A percentile compares a stretch with the other conserved stretches of the same genome.
Conservation (phyloP, 2,329 filamentous ascomycete genomes). For the Colletotrichum limetticola region DNA sequence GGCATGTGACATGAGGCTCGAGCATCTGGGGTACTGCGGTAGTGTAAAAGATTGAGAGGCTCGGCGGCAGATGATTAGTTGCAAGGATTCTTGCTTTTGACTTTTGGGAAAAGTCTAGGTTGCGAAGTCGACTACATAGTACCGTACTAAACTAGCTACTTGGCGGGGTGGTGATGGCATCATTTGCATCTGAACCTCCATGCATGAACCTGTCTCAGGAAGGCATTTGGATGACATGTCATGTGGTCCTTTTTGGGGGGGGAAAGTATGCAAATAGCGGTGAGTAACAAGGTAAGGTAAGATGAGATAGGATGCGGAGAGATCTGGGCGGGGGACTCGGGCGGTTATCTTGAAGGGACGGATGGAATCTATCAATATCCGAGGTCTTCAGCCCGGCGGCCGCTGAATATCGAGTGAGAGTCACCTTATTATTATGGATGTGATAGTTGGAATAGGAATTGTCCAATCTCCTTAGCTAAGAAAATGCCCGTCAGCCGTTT, state of each 20-base stretch:
- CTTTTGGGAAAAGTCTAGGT: not conserved
- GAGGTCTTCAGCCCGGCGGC: not conserved
- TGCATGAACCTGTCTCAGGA: constrained; percentile 18
- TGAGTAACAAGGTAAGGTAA: not conserved
- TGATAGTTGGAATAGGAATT: not conserved
- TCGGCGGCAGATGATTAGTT: not conserved
- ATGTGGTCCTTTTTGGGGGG: not conserved
- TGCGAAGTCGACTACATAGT: not conserved
- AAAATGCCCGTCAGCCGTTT: not conserved
- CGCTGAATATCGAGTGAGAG: not conserved
- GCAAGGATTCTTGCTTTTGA: not conserved
- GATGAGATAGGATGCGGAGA: not conserved
- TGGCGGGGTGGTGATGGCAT: constrained; percentile 10
- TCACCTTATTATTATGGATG: not conserved
- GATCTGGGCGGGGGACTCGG: not conserved
- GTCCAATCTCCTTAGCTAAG: not conserved
- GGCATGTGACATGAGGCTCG: constrained; percentile 17
- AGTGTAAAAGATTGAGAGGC: not conserved
- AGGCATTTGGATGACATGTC: constrained; percentile 13
- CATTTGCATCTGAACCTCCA: constrained; percentile 6
- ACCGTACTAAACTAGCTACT: not conserved
- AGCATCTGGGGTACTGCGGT: constrained; percentile 3
- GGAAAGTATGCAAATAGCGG: constrained; percentile 23
- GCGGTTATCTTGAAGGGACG: not conserved
- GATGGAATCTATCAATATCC: not conserved